Base-by-base conservation (phyloP, 805 yeast genomes). In the Ogataea chonburiensis region DNA sequence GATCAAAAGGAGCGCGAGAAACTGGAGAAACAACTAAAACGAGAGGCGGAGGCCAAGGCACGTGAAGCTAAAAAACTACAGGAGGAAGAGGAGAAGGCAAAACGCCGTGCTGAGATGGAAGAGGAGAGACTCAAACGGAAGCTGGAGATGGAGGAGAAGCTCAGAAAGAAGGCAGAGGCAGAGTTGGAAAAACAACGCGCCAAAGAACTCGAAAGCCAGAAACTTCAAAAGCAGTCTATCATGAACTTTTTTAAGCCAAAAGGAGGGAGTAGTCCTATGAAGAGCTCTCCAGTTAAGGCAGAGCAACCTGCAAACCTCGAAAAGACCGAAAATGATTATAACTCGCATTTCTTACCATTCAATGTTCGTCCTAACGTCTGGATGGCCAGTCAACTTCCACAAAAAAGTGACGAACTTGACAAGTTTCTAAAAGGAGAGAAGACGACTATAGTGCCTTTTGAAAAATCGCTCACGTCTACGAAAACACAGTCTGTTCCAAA, bases 21-120 rank as follows among this genome's bases (percentile, higher is more conserved):
- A 35, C 32, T 56, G 36, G 46, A 56, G 34, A 48, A 32, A 24
- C 49, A 51, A 25, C 34, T 46, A 19, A 59, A 58, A 34, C 52
- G 50, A 17, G 49, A 44, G 41, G 51, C 53, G 43, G 60, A 55
- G 50, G 48, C 57, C 27, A 55, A 52, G 37, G 28, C 27, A 22
- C 35, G 58, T 52, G 48, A 61, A 53, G 47, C 54, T 49, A 53
- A 38, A 38, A 48, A 51, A 36, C 48, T 47, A 29, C 51, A 50
- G 19, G 56, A 58, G 20, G 57, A 60, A 43, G 62, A 60, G 41
- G 58, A 57, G 35, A 58, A 62, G 27, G 63, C 64, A 40, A 56
- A 55, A 19, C 52, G 61, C 37, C 64, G 63, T 26, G 67, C 66
- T 20, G 64, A 60, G 34, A 59, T 33, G 14, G 50, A 47, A 32